Base-by-base conservation (phyloP, 495 filamentous ascomycete species). In the Aspergillus campestris region DNA sequence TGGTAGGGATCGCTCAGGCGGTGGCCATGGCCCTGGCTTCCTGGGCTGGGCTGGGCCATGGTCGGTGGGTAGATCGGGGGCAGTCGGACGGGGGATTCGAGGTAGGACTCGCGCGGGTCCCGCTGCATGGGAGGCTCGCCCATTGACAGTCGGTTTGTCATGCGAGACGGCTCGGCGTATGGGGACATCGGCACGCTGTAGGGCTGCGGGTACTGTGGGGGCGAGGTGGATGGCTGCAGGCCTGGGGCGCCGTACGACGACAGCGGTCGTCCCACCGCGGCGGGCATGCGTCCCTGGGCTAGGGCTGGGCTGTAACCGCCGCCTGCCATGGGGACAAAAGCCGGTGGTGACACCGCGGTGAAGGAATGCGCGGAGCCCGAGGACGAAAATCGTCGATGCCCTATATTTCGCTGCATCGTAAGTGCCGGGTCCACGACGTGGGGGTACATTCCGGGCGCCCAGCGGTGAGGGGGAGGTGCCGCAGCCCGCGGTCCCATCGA, bases 1-100 rank as follows among this genome's bases (percentile, higher is more conserved):
- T 61, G 57, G 42, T 70, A 70, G 8, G 67, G 65, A 52, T 70
- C 69, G 28, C 67, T 71, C 12, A 64, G 42, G 29, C 64, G 62
- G 40, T 69, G 69, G 1, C 56, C 55, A 40, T 69, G 69, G 1
- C 56, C 56, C 24, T 66, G 65, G 10, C 55, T 46, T 10, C 45
- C 41, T 3, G 55, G 47, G 14, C 49, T 57, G 7, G 62, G 56
- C 4, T 59, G 65, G 4, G 56, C 52, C 43, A 52, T 47, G 6
- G 56, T 50, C 13, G 58, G 49, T 13, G 67, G 63, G 11, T 65
- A 63, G 6, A 73, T 71, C 7, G 69, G 69, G 5, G 69, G 69
- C 3, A 73, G 62, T 35, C 66, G 57, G 6, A 73, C 61, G n/a
- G 66, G 60, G 8, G 65, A 61, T 39, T 70, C 66, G 3, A 51